phyloP scores from a whole-genome alignment of 1,284 basidiomycete species.

The Boletus coffeatus region DNA sequence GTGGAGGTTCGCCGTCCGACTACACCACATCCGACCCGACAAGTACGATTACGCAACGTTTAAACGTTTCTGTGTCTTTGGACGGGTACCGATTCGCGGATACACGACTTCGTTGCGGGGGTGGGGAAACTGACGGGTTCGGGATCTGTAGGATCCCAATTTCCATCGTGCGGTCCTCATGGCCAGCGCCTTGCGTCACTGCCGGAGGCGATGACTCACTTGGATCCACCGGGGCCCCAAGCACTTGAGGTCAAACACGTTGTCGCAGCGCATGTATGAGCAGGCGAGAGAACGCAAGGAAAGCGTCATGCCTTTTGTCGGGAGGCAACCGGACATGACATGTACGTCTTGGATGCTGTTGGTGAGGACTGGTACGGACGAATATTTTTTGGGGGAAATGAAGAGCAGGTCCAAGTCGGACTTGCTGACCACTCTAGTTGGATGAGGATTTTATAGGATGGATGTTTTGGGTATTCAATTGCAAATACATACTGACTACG shows the following conservation, averaged over 20 bases:
- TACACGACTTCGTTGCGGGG: conserved; percentile 20
- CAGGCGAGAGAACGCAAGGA: conserved; percentile 8
- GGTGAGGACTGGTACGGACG: conserved; percentile 9
- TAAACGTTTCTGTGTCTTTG: conserved; percentile 7
- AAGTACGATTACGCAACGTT: conserved; percentile 17
- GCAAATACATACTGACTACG: too few relatives aligned
- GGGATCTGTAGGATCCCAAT: conserved; percentile 7
- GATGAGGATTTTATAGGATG: too few relatives aligned
- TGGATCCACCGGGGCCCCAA: conserved; percentile 12
- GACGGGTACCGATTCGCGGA: conserved; percentile 18
- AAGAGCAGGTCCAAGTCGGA: conserved; percentile 20
- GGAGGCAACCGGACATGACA: conserved; percentile 21
- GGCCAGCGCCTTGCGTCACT: conserved; percentile 14
- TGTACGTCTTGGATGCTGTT: conserved; percentile 20
- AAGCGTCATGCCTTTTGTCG: conserved; percentile 23
- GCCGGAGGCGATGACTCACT: conserved; percentile 12
- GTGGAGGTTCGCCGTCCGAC: conserved; percentile 20
- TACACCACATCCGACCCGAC: conserved; percentile 26
- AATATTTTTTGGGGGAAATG: conserved; percentile 1
- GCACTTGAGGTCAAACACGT: conserved; percentile 26
- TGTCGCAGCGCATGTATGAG: conserved; percentile 34
- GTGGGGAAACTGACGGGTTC: conserved; percentile 18
- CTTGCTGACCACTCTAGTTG: too few relatives aligned
- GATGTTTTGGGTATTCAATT: too few relatives aligned
- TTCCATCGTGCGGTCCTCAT: conserved; percentile 20